Conservation (phyloP, 2,329 filamentous ascomycete genomes). For the Colletotrichum cordylinicola region DNA sequence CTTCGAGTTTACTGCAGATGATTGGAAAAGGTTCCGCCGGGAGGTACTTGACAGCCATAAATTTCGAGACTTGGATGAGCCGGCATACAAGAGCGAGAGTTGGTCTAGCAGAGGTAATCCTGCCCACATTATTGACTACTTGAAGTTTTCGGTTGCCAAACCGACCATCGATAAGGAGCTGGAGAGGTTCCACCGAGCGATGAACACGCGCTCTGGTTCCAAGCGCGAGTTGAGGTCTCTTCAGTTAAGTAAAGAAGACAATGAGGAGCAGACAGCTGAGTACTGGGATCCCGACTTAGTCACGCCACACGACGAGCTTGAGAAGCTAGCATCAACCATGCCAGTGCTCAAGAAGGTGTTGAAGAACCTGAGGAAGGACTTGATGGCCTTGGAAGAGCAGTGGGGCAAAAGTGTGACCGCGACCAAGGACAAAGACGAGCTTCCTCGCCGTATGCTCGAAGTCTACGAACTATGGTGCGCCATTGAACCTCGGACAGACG, state of each 20-base stretch:
- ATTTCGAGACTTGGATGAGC: slow-evolving; percentile 33
- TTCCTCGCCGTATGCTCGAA: slow-evolving; percentile 33
- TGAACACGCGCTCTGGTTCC: not conserved
- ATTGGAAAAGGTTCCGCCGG: slow-evolving; percentile 45
- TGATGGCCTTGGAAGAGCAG: slow-evolving; percentile 29
- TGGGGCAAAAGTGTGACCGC: slow-evolving; percentile 34
- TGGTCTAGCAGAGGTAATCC: slow-evolving; percentile 29
- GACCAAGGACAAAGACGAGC: slow-evolving; percentile 21
- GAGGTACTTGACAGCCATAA: slow-evolving; percentile 24
- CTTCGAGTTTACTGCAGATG: slow-evolving; percentile 48
- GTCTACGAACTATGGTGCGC: slow-evolving; percentile 46
- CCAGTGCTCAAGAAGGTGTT: slow-evolving; percentile 36
- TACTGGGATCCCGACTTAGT: slow-evolving; percentile 44
- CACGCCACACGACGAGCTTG: slow-evolving; percentile 37
- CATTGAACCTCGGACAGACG: slow-evolving; percentile 38
- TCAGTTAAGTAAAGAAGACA: not conserved
- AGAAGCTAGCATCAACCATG: slow-evolving; percentile 31
- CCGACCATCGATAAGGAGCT: slow-evolving; percentile 44
- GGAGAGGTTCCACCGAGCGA: slow-evolving; percentile 31
- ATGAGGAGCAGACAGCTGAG: not conserved
- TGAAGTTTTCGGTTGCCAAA: slow-evolving; percentile 62
- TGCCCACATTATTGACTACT: slow-evolving; percentile 65
- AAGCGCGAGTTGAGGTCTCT: not conserved
- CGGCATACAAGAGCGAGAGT: slow-evolving; percentile 48
- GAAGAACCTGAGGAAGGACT: slow-evolving; percentile 35